Evolutionary conservation across 768 basidiomycete genomes (phyloP), one percentile per base, ranked within the genome.

Genomic region (Boletus speciosus): DNA sequence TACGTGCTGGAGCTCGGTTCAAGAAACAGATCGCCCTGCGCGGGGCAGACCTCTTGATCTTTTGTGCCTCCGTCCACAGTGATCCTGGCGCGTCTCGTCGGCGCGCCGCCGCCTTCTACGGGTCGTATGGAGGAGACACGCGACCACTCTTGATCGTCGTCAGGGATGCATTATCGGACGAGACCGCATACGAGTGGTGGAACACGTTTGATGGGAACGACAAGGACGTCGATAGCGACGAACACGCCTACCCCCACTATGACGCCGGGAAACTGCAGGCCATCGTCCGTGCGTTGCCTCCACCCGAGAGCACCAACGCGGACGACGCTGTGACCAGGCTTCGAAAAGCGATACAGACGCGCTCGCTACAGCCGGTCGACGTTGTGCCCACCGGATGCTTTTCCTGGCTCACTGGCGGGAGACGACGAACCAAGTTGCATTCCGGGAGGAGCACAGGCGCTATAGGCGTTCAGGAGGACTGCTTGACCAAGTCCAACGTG

Each of bases 121-220:
- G 29, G 10, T 62, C 66, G 7, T 67, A 62, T 12, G 62, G 65
- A 5, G 66, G 66, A 40, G 60, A 67, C 14, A 67, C 51, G 25
- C 65, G 67, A 6, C 66, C 66, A 4, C 10, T 67, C 38, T 12
- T 69, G 46, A 57, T 67, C 43, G 49, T 67, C 42, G 65, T 65
- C 37, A 52, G 37, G 51, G 67, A 56, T 19, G 65, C 62, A 2
- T 31, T 6, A 19, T 62, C 66, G 14, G 60, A 64, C 19, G 53
- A 59, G 29, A 19, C 19, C 9, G 66, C 67, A 14, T 4, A 32
- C 25, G 57, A 48, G 31, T 67, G 65, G 66, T 67, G 66, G 66
- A 48, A 50, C 19, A 11, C 41, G 27, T 45, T 51, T 5, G 51
- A 56, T 12, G 52, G 56, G 2, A 35, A 36, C 14, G 51, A 65